Conservation (phyloP, 164 flowering plant genomes). For the Dillenia turbinata region DNA sequence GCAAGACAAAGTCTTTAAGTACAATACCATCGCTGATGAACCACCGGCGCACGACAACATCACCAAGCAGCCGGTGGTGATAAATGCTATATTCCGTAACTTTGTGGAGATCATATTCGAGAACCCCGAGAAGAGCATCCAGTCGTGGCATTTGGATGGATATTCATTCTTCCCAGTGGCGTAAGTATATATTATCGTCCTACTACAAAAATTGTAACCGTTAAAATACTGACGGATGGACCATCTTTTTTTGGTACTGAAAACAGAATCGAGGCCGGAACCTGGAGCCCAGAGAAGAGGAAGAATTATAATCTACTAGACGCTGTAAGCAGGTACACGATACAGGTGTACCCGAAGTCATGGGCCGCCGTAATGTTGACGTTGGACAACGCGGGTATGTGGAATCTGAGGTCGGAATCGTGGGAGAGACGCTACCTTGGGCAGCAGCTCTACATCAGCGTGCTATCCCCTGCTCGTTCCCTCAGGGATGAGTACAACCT, state of each 20-base stretch:
- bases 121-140: slow-evolving; percentile 43
- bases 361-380: slow-evolving; percentile 53
- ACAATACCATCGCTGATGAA: slow-evolving; percentile 26
- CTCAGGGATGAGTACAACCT: slow-evolving; percentile 44
- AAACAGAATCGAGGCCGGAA: slow-evolving; percentile 35
- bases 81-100: slow-evolving; percentile 32
- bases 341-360: slow-evolving; percentile 47
- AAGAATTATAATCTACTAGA: slow-evolving; percentile 47
- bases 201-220: too few relatives aligned
- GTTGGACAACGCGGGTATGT: slow-evolving; percentile 51
- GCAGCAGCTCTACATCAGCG: slow-evolving; percentile 45
- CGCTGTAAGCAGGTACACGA: slow-evolving; percentile 43
- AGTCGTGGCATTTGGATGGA: slow-evolving; percentile 44
- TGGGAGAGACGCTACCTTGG: slow-evolving; percentile 43
- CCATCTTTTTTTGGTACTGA: neutral
- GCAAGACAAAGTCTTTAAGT: slow-evolving; percentile 27
- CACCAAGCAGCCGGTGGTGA: slow-evolving; percentile 22
- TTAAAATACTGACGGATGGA: too few relatives aligned
- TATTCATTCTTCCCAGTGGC: slow-evolving; percentile 52
- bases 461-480: slow-evolving; percentile 35
- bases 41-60: slow-evolving; percentile 16
- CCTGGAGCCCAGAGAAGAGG: slow-evolving; percentile 43
- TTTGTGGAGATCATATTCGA: slow-evolving; percentile 51
- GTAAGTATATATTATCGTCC: slow-evolving; percentile 15
- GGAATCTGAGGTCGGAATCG: slow-evolving; percentile 35